phyloP scores from a whole-genome alignment of 768 basidiomycete genomes.

The Clitopilus passeckerianus region DNA sequence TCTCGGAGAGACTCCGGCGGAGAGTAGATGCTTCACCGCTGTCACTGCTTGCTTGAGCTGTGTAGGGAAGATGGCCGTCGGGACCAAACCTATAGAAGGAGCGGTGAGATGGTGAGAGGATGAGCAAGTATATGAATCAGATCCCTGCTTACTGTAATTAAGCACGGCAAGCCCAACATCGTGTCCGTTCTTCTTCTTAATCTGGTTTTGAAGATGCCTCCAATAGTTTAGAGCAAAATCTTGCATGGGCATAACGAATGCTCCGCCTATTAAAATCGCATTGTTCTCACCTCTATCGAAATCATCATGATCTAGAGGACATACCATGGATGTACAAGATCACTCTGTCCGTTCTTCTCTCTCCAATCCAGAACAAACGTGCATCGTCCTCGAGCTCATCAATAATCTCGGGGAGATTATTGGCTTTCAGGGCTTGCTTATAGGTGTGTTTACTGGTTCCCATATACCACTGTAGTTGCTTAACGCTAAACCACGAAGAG shows the following conservation, averaged over 20 bases:
- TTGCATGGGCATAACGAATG: constrained; percentile 18
- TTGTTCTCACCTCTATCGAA: neutral
- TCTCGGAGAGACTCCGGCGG: constrained; percentile 21
- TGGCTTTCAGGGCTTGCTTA: constrained; percentile 14
- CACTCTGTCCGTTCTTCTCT: constrained; percentile 23
- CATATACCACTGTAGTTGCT: constrained; percentile 16
- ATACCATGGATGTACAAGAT: constrained; percentile 27
- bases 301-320: neutral
- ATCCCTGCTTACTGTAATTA: constrained; percentile 22
- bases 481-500: constrained; percentile 4
- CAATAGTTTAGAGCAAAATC: constrained; percentile 19
- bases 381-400: constrained; percentile 23
- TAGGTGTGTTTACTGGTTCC: constrained; percentile 18
- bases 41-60: constrained; percentile 24
- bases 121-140: neutral
- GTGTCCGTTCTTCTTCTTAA: constrained; percentile 13
- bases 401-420: constrained; percentile 9
- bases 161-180: constrained; percentile 24
- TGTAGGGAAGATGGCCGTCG: constrained; percentile 27
- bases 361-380: constrained; percentile 26
- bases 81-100: constrained; percentile 27
- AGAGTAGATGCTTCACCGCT: constrained; percentile 26
- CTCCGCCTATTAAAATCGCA: constrained; percentile 21
- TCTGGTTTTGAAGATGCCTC: constrained; percentile 19
- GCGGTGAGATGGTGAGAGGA: neutral